Evolutionary conservation across 345 rosid genomes (phyloP).

Genomic region (Brassica incana): DNA sequence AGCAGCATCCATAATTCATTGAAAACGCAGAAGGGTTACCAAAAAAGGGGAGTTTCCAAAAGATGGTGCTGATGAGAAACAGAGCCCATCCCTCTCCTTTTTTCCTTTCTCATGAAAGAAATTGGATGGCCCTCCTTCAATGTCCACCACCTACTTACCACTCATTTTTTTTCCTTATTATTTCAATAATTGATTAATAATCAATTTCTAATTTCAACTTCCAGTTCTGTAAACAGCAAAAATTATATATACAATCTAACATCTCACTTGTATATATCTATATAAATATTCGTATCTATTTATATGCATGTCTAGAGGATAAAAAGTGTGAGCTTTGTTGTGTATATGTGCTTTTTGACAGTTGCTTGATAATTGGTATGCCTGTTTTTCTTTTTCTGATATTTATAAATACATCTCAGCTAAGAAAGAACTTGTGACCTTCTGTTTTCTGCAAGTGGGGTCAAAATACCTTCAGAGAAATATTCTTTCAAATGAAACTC

Average conservation of each 20-base stretch:
- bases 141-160: conserved; percentile 34
- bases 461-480: conserved; percentile 28
- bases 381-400: background rate
- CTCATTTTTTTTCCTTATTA: background rate
- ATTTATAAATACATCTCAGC: conserved; percentile 40
- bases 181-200: background rate
- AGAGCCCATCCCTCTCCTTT: conserved; percentile 42
- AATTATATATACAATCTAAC: background rate
- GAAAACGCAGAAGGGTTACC: conserved; percentile 22
- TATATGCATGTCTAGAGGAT: conserved; percentile 30
- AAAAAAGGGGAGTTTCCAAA: conserved; percentile 35
- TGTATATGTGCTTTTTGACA: conserved; percentile 30
- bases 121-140: conserved; percentile 41
- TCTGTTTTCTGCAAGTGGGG: conserved; percentile 53
- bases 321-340: conserved; percentile 20
- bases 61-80: conserved; percentile 36
- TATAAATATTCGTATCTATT: conserved; percentile 11
- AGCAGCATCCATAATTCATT: background rate
- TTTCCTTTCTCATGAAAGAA: conserved; percentile 39
- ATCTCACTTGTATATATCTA: conserved; percentile 7
- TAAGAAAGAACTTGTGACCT: conserved; percentile 30
- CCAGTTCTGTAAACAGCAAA: conserved; percentile 24
- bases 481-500: conserved; percentile 31
- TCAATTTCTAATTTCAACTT: conserved; percentile 2
- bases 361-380: conserved; percentile 45